Conservation (phyloP, 495 filamentous ascomycete genomes). For the Parathielavia appendiculata region DNA sequence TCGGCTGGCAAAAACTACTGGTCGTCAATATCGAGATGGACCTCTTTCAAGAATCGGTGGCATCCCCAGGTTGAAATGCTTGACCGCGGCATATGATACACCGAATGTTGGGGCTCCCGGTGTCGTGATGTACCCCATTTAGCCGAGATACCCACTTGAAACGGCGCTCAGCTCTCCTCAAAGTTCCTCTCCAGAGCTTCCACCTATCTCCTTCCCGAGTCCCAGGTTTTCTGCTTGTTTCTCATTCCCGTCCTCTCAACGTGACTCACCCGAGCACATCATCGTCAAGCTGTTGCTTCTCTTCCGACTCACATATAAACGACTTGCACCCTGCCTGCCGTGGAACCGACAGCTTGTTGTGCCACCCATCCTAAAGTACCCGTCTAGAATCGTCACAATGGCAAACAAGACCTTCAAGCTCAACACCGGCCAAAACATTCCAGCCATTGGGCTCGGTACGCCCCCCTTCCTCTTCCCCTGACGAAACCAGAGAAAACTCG, state of each 20-base stretch:
- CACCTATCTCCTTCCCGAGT: conserved; percentile 8
- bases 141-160: conserved; percentile 8
- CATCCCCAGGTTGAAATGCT: background rate
- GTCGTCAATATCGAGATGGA: background rate
- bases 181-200: background rate
- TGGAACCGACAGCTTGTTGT: background rate
- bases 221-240: background rate
- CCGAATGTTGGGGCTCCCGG: conserved; percentile 7
- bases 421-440: conserved; percentile 72
- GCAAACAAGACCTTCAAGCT: conserved; percentile 56
- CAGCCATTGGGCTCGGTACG: conserved; percentile 66
- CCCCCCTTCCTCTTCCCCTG: conserved; percentile 13
- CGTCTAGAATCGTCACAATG: conserved; percentile 32
- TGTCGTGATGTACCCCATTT: conserved; percentile 8
- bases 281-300: conserved; percentile 5
- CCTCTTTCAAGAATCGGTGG: background rate
- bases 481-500: background rate
- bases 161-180: background rate
- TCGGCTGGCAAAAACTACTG: no score
- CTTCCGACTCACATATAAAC: background rate
- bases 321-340: background rate
- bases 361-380: background rate
- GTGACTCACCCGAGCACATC: background rate
- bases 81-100: conserved; percentile 3
- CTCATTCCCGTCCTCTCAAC: background rate